phyloP scores from a whole-genome alignment of 352 stramenopile species.

The Globisporangium emineosum region DNA sequence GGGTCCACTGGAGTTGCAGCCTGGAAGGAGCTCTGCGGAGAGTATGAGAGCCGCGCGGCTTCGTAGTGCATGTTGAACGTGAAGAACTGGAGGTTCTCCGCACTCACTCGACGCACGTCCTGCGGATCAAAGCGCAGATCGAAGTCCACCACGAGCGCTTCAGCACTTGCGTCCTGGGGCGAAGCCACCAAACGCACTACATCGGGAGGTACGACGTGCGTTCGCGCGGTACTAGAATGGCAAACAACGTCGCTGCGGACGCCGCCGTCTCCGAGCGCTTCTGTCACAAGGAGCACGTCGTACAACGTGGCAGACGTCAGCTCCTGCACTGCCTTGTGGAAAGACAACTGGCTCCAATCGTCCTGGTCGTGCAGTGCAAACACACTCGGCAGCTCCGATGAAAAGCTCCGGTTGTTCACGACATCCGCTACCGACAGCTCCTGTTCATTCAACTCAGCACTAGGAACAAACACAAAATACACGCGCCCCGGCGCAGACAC shows the following conservation, averaged over 20 bases:
- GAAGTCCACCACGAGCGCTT: slow-evolving; percentile 38
- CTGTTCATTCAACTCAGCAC: slow-evolving; percentile 1
- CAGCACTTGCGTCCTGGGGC: slow-evolving; percentile 40
- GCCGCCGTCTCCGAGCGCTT: slow-evolving; percentile 44
- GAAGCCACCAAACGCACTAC: slow-evolving; percentile 17
- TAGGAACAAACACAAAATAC: slow-evolving; percentile 52
- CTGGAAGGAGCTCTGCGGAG: neutral
- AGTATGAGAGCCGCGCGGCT: slow-evolving; percentile 14
- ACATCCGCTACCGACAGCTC: slow-evolving; percentile 25
- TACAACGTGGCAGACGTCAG: slow-evolving; percentile 56
- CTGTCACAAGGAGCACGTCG: slow-evolving; percentile 51
- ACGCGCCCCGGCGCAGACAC: slow-evolving; percentile 37
- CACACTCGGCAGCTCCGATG: slow-evolving; percentile 10
- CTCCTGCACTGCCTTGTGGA: slow-evolving; percentile 24
- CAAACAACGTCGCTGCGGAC: slow-evolving; percentile 46
- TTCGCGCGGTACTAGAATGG: slow-evolving; percentile 31
- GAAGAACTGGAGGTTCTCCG: slow-evolving; percentile 35
- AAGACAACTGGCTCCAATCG: slow-evolving; percentile 24
- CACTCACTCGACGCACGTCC: slow-evolving; percentile 31
- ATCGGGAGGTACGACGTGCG: slow-evolving; percentile 52
- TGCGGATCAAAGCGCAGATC: slow-evolving; percentile 34
- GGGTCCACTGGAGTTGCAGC: neutral
- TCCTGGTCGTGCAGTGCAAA: slow-evolving; percentile 29
- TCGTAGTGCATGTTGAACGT: slow-evolving; percentile 57
- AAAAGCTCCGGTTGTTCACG: slow-evolving; percentile 24